Evolutionary conservation across 1,139 yeast genomes (phyloP), one percentile per base, ranked within the genome.

Genomic region (Pichia sp.): DNA sequence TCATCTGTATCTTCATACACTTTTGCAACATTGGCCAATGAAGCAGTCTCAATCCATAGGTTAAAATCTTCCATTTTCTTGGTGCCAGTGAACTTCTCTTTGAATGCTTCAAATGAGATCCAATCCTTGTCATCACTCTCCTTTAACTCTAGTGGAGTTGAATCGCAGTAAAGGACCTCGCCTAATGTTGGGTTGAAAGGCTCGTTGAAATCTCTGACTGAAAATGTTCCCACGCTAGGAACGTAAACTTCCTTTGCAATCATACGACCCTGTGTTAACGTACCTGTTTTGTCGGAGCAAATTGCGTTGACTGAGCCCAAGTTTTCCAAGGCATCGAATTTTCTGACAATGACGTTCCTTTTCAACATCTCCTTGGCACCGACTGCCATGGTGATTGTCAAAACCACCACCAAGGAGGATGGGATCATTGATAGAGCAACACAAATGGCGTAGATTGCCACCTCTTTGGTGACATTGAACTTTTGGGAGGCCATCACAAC

Each of bases 361-460:
- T 73, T 70, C 45, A 84, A 86, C 95, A 87, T 87, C 16, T 83
- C 86, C 63, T 84, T 85, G 42, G 95, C 87, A 29, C 95, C 95
- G 58, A 86, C 85, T 7, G 95, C 92, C 93, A 87, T 87, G 4
- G 95, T 87, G 59, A 87, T 87, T 16, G 95, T 87, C 58, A 87
- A 77, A 27, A 87, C 95, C 44, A 87, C 95, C 57, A 87, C 85
- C 62, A 87, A 76, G 0, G 92, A 84, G 4, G 92, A 87, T 2
- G 95, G 95, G 64, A 87, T 87, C 93, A 87, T 86, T 3, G 93
- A 83, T 51, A 87, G 75, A 1, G 93, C 93, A 52, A 85, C 89
- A 70, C 91, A 87, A 64, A 87, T 84, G 16, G 95, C 95, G 66
- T 87, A 87, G 54, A 87, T 84, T 27, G 92, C 93, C 40, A 87